Evolutionary conservation across 768 basidiomycete genomes (phyloP).

Genomic region (Xanthoconium stramineum): DNA sequence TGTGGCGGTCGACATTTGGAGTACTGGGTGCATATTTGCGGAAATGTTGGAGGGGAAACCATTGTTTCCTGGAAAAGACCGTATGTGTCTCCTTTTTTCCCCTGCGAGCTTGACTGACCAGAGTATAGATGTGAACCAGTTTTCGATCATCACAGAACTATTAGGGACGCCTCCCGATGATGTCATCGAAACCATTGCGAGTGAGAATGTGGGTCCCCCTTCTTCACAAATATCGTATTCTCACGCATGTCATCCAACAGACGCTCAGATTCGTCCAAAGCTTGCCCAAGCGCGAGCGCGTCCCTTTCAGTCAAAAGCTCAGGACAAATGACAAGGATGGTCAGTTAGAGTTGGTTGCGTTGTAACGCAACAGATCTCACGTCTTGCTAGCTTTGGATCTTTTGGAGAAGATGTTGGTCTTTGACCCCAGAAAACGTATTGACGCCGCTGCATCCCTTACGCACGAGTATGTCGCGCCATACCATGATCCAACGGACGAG

Average conservation of each 20-base stretch:
- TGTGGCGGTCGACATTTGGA: slow-evolving; percentile 99
- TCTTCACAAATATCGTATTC: not conserved
- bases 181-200: slow-evolving; percentile 98
- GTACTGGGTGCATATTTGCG: slow-evolving; percentile 98
- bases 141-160: slow-evolving; percentile 98
- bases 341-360: slow-evolving; percentile 32
- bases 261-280: slow-evolving; percentile 99
- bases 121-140: slow-evolving; percentile 93
- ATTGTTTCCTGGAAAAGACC: slow-evolving; percentile 98
- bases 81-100: slow-evolving; percentile 50
- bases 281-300: slow-evolving; percentile 91
- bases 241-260: slow-evolving; percentile 40
- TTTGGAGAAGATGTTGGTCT: slow-evolving; percentile 98
- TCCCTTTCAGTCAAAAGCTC: slow-evolving; percentile 94
- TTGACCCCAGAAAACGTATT: slow-evolving; percentile 97
- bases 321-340: slow-evolving; percentile 83
- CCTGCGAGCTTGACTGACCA: not conserved
- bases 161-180: slow-evolving; percentile 99
- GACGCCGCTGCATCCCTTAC: slow-evolving; percentile 85
- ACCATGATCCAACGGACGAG: slow-evolving; percentile 98
- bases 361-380: slow-evolving; percentile 3
- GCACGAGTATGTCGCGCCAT: slow-evolving; percentile 94
- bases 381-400: slow-evolving; percentile 74
- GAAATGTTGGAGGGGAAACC: slow-evolving; percentile 99
- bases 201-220: slow-evolving; percentile 77